Percentiles rank a stretch among this genome's conserved stretches.
Evolutionary conservation across 352 stramenopile genomes (phyloP).

Genomic region (Albugo candida): DNA sequence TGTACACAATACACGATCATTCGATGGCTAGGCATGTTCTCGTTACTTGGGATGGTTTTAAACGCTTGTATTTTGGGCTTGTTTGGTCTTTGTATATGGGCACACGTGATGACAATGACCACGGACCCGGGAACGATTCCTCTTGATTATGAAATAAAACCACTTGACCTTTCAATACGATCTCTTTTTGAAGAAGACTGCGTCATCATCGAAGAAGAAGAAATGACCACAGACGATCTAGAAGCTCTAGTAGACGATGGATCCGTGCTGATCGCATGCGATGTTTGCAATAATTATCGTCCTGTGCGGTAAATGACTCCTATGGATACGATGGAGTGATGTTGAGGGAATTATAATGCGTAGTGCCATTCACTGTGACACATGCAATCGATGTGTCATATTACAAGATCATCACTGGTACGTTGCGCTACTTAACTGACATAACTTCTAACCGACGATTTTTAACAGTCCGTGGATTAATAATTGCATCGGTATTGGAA

Average conservation of each 20-base stretch:
- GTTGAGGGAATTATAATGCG: not conserved
- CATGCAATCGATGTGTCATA: conserved; percentile 53
- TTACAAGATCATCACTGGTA: conserved; percentile 76
- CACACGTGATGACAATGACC: conserved; percentile 46
- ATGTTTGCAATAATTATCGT: conserved; percentile 58
- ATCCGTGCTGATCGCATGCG: conserved; percentile 57
- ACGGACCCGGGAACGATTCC: conserved; percentile 60
- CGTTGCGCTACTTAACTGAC: conserved; percentile 1
- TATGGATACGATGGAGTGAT: not conserved
- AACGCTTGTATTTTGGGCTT: conserved; percentile 24
- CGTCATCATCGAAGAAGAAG: conserved; percentile 21
- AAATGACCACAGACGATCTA: conserved; percentile 43
- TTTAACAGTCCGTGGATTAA: conserved; percentile 61
- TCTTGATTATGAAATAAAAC: conserved; percentile 6
- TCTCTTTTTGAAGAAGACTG: not conserved
- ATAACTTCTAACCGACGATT: not conserved
- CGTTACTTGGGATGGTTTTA: conserved; percentile 21
- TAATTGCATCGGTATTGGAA: conserved; percentile 70
- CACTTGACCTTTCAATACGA: conserved; percentile 8
- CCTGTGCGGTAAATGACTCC: conserved; percentile 27
- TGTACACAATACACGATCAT: conserved; percentile 15
- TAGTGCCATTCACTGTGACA: conserved; percentile 60
- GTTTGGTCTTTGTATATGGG: conserved; percentile 57
- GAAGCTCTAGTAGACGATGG: conserved; percentile 54
- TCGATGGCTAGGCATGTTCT: conserved; percentile 31